Percentiles rank a stretch among this genome's conserved stretches.
phyloP scores from a whole-genome alignment of 768 basidiomycete species.

The Clitopilus hobsonii region DNA sequence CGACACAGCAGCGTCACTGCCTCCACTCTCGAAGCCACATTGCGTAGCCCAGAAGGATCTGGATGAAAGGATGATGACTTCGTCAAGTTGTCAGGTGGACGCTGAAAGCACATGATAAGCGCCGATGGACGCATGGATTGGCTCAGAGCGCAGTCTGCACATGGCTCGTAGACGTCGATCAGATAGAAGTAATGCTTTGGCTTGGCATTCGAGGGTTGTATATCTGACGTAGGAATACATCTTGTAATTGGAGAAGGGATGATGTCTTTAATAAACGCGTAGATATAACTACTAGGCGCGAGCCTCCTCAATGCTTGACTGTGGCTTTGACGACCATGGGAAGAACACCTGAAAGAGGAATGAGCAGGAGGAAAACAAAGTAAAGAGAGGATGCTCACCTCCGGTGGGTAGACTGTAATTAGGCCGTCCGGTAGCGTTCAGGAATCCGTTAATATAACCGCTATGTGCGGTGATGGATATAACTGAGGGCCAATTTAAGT shows the following conservation, averaged over 20 bases:
- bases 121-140: neutral
- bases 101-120: neutral
- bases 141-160: neutral
- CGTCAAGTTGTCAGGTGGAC: neutral
- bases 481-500: constrained; percentile 29
- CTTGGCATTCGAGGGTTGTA: neutral
- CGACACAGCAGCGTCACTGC: neutral
- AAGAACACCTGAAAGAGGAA: constrained; percentile 12
- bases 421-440: constrained; percentile 41
- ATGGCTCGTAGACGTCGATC: neutral
- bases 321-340: constrained; percentile 14
- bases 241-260: neutral
- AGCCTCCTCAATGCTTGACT: neutral
- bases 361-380: neutral
- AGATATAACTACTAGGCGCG: neutral
- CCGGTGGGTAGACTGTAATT: constrained; percentile 53
- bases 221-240: neutral
- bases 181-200: no score
- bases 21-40: neutral
- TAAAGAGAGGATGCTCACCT: constrained; percentile 34
- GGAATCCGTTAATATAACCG: constrained; percentile 54
- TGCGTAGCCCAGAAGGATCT: neutral
- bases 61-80: neutral
- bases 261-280: no score
- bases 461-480: constrained; percentile 67